Conservation (phyloP, 2,329 filamentous ascomycete genomes). For the Penicillium carneum region DNA sequence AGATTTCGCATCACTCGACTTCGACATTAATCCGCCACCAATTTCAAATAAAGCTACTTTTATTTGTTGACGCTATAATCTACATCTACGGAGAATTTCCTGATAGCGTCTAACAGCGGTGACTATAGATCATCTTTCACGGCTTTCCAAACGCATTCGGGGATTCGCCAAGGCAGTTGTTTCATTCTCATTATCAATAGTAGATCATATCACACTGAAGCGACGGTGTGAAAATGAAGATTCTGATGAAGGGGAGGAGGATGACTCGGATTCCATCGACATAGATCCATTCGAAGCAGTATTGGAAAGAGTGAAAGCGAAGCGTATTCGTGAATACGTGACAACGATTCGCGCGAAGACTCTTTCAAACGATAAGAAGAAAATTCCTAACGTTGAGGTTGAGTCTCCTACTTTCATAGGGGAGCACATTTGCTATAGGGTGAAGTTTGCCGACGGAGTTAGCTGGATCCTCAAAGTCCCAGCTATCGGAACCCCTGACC, state of each 20-base stretch:
- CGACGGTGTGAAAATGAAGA: not conserved
- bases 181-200: not conserved
- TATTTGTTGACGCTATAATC: not conserved
- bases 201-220: not conserved
- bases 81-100: not conserved
- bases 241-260: not conserved
- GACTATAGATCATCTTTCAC: not conserved
- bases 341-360: not conserved
- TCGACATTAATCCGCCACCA: not conserved
- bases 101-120: not conserved
- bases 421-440: not conserved
- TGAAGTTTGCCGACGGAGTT: constrained; percentile 9
- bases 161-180: not conserved
- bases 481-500: constrained; percentile 7
- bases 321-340: not conserved
- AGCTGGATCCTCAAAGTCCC: constrained; percentile 17
- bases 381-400: not conserved
- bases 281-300: not conserved
- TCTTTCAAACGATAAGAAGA: not conserved
- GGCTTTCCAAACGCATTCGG: not conserved
- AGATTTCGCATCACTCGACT: not conserved
- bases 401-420: not conserved
- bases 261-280: not conserved
- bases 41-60: not conserved
- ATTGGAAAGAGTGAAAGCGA: not conserved